A percentile compares a stretch with the other conserved stretches of the same genome.
Conservation (phyloP, 1,284 basidiomycete genomes). For the Marasmius sp. region DNA sequence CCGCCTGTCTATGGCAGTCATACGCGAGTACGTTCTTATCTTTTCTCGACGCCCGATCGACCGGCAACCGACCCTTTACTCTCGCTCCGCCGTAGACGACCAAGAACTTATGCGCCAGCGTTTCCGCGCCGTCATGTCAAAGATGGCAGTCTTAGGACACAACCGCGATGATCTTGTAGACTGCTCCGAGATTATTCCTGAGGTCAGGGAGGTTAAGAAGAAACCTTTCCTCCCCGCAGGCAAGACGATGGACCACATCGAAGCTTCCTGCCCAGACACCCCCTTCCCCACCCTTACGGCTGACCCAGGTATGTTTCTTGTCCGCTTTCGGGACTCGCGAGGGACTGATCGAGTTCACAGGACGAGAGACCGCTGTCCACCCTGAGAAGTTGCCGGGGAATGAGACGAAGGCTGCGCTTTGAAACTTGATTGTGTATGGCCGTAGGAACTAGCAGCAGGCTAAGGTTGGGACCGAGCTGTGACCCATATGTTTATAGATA, state of each 20-base stretch:
- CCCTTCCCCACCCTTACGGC: background rate
- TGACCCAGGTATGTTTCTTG: background rate
- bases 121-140: constrained; percentile 13
- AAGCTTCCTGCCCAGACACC: background rate
- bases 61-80: too few relatives aligned
- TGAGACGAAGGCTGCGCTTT: background rate
- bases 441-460: too few relatives aligned
- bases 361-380: background rate
- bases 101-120: background rate
- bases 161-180: constrained; percentile 1
- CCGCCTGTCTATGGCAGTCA: constrained; percentile 37
- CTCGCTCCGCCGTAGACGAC: background rate
- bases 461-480: too few relatives aligned
- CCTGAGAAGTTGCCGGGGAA: background rate
- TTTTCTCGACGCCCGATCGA: background rate
- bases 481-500: too few relatives aligned
- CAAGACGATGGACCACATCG: background rate
- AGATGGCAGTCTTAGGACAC: constrained; percentile 9
- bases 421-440: background rate
- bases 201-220: background rate
- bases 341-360: background rate
- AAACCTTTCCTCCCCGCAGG: background rate
- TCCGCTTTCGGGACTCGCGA: background rate
- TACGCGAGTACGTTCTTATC: constrained; percentile 22
- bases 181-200: background rate